Percentiles rank a stretch among this genome's conserved stretches.
Conservation (phyloP, 2,329 filamentous ascomycete genomes). For the Alternaria postmessia region DNA sequence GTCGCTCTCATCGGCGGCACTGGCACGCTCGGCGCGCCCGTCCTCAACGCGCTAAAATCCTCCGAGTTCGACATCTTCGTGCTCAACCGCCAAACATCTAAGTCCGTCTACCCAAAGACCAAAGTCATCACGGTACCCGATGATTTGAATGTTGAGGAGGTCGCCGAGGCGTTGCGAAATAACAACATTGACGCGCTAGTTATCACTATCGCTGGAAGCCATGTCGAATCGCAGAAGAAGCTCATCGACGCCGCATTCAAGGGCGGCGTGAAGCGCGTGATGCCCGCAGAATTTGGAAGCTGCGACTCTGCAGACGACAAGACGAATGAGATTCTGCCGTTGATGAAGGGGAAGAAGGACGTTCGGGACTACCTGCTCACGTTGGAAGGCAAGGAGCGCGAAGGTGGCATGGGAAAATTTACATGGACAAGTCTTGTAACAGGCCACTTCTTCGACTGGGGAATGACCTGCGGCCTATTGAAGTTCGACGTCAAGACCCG, state of each 20-base stretch:
- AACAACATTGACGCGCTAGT: conserved; percentile 59
- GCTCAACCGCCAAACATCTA: conserved; percentile 46
- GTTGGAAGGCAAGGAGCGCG: conserved; percentile 54
- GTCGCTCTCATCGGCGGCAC: conserved; percentile 54
- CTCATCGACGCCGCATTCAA: conserved; percentile 67
- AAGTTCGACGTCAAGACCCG: conserved; percentile 62
- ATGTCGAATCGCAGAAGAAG: conserved; percentile 56
- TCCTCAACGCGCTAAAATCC: conserved; percentile 43
- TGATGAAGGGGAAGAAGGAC: conserved; percentile 61
- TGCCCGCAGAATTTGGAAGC: conserved; percentile 67
- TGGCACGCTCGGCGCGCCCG: conserved; percentile 45
- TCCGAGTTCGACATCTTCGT: conserved; percentile 45
- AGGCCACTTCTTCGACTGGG: conserved; percentile 70
- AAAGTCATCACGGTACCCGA: conserved; percentile 53
- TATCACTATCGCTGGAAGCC: conserved; percentile 59
- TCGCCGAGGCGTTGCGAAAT: conserved; percentile 54
- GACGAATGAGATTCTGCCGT: conserved; percentile 57
- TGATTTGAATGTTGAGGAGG: conserved; percentile 43
- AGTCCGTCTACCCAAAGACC: conserved; percentile 52
- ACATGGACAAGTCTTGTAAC: conserved; percentile 69
- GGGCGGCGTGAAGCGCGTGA: conserved; percentile 67
- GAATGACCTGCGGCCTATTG: conserved; percentile 58
- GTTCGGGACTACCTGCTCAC: conserved; percentile 57
- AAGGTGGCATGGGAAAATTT: conserved; percentile 48
- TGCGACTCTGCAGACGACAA: conserved; percentile 53